phyloP scores from a whole-genome alignment of 2,329 filamentous ascomycete genomes.

The Boeremia exigua region DNA sequence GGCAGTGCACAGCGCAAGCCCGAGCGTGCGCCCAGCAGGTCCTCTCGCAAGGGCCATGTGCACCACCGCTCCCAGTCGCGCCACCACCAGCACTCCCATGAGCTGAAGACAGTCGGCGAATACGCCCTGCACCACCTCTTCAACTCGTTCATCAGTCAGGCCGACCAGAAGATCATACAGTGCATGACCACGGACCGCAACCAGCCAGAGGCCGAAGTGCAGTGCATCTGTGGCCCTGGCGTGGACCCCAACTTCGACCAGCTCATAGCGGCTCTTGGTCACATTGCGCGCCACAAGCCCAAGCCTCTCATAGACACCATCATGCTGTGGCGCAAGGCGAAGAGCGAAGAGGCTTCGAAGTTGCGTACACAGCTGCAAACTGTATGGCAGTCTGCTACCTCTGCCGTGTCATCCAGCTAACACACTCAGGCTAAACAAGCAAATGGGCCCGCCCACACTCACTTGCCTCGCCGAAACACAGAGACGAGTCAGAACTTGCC shows the following conservation, averaged over 20 bases:
- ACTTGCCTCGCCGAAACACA: conserved; percentile 46
- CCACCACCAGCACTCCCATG: conserved; percentile 69
- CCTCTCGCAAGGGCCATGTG: conserved; percentile 76
- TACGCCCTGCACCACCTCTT: conserved; percentile 97
- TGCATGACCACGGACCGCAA: conserved; percentile 81
- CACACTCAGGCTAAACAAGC: conserved; percentile 38
- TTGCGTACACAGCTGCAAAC: conserved; percentile 41
- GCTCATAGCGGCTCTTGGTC: conserved; percentile 87
- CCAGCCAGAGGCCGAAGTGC: conserved; percentile 82
- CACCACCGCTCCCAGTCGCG: conserved; percentile 74
- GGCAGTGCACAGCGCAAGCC: conserved; percentile 42
- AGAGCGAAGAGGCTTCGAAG: conserved; percentile 78
- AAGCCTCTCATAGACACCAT: conserved; percentile 96
- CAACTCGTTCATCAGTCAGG: conserved; percentile 94
- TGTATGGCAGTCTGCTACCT: conserved; percentile 21
- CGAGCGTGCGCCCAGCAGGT: conserved; percentile 60
- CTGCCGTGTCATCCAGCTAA: conserved; percentile 21
- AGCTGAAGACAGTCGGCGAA: conserved; percentile 93
- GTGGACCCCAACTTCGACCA: conserved; percentile 92
- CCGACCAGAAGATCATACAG: conserved; percentile 93
- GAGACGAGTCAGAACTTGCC: conserved; percentile 38
- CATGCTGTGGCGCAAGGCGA: conserved; percentile 97
- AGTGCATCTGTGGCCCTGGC: conserved; percentile 87
- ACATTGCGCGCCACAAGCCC: conserved; percentile 92
- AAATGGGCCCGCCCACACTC: conserved; percentile 25